Base-by-base conservation (phyloP, 257 asterid species). In the Echites panduratus region DNA sequence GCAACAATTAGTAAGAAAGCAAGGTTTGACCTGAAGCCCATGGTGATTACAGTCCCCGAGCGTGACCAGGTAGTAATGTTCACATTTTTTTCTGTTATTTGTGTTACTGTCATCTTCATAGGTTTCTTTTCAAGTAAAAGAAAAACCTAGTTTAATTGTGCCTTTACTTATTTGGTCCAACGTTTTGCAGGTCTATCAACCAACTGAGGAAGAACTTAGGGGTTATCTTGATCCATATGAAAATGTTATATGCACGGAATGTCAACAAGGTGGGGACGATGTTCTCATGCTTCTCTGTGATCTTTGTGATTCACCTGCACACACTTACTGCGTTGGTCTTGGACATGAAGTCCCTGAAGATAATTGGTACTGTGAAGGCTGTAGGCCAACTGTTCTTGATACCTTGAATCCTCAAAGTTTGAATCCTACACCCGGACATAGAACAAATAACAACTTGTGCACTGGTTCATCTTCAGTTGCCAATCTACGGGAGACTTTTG, bases 331-430 rank as follows among this genome's bases (percentile, higher is more conserved):
- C 73, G 97, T 90, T 54, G 96, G 97, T 70, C 89, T 90, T 53
- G 95, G 96, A 75, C 84, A 57, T 57, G 96, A 93, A 78, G 98
- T 90, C 27, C 98, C 98, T n/a, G 96, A 90, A 22, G 98, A 95
- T 70, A 87, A 90, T 82, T 93, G 98, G 98, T 90, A 90, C 76
- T 93, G 98, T 73, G 97, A 90, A 53, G 93, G 90, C 79, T 93
- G 98, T 79, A 89, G 90, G 45, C 97, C 97, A 74, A 82, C 89
- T 45, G 91, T 84, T 66, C 84, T 84, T 71, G 87, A 85, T 73
- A 84, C 90, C 66, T 80, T 81, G 59, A 86, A 77, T 66, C 76
- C 78, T 20, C 89, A 80, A 56, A 70, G 81, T 78, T 53, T 81
- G 77, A 78, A 78, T 81, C 82, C 85, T 68, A 78, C 77, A 5